Base-by-base conservation (phyloP, 2,329 filamentous ascomycete genomes). In the Akanthomyces uredinophilus region DNA sequence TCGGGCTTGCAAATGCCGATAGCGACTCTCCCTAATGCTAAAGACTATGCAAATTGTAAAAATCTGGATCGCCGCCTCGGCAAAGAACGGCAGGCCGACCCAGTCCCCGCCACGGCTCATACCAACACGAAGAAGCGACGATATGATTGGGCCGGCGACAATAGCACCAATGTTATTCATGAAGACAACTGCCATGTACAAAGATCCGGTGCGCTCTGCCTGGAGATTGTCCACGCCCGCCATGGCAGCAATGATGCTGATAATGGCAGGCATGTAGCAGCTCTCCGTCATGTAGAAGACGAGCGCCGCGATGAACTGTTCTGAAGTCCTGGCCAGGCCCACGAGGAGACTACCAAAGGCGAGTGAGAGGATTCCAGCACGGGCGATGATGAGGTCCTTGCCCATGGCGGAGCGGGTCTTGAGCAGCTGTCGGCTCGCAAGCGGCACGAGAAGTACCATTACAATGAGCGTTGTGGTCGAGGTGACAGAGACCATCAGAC, bases 1-100 rank as follows among this genome's bases (percentile, higher is more conserved):
- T 7, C 35, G 47, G 16, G 18, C 13, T 24, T 51, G 47, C 13
- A 29, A 13, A n/a, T 51, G 14, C 14, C 24, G 41, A 35, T 52
- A 60, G 18, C 47, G 47, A 22, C 35, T 55, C 22, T 54, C 43
- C 13, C 29, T 47, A 13, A 50, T 55, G 27, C 59, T 61, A 53
- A 61, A 59, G 10, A 63, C 61, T 27, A 63, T 63, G 20, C 32
- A n/a, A 5, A 57, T 55, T 5, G 61, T 55, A 37, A 63, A 41
- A 16, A 58, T 27, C 20, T 63, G 61, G 1, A 63, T 27, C 4
- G 24, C 32, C 4, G 39, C 61, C 29, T 55, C 61, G 35, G 37
- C 24, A 32, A 63, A 46, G 32, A 63, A 63, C 11, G 61, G 53
- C n/a, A 63, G 22, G 11, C 61, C 61, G 22, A 58, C 35, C 54